Base-by-base conservation (phyloP, 495 filamentous ascomycete species). In the Podospora conica region DNA sequence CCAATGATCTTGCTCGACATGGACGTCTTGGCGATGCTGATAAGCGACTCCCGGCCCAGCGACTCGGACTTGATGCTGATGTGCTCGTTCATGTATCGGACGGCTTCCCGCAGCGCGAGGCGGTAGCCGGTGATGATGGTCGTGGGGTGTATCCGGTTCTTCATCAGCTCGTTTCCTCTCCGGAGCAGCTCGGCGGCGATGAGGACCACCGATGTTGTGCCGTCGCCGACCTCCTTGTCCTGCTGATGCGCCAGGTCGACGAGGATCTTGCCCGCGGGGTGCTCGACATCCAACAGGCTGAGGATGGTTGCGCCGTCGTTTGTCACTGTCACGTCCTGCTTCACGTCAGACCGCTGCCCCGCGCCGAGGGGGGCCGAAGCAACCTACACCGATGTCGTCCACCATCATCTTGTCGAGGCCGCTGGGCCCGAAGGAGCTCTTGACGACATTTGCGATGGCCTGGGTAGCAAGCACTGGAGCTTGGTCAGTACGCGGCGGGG, bases 351-450 rank as follows among this genome's bases (percentile, higher is more conserved):
- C 53, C 55, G 70, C 59, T 55, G 29, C 40, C 63, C 33, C 57
- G 60, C 59, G 60, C 58, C 56, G 28, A 23, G 29, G 27, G 55
- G 65, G 59, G 63, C 68, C 60, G 63, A 64, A 58, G 57, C 64
- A 70, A 72, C 88, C 68, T 85, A 93, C 91, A 72, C 95, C 95
- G 76, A 98, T 98, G 74, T 99, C 95, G 78, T 99, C 95, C 74
- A 99, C 96, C 96, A 99, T 98, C 96, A 99, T 98, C 86, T 99
- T 99, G 75, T 99, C 95, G 69, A 99, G 82, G 33, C 95, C 95
- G 66, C 91, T 96, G 65, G 95, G 95, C 53, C 95, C 95, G 77
- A 98, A 99, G 15, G 95, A 99, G 80, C 90, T 96, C 81, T 96
- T 97, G 76, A 99, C 92, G 61, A 97, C 92, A 88, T 97, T 98